Conservation (phyloP, 352 stramenopile species). For the Phytophthora rubi region DNA sequence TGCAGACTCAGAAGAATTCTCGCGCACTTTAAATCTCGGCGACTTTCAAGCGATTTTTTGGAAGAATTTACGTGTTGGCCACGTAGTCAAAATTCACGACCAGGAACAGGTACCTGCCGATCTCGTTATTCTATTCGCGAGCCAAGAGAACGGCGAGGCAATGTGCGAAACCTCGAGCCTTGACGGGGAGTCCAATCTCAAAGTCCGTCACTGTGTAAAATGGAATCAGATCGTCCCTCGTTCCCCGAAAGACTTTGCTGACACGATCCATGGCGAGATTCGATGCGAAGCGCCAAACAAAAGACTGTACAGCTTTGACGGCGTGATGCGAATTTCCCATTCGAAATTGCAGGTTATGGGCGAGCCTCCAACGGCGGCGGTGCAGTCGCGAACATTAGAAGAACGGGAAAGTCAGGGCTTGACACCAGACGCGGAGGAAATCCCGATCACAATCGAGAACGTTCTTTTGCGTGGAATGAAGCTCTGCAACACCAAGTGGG, state of each 20-base stretch:
- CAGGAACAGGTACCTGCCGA: slow-evolving; percentile 92
- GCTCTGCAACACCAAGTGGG: slow-evolving; percentile 86
- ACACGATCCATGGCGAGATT: slow-evolving; percentile 62
- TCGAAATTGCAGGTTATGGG: slow-evolving; percentile 26
- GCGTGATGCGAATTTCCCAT: slow-evolving; percentile 55
- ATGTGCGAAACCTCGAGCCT: slow-evolving; percentile 88
- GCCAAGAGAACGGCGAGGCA: slow-evolving; percentile 65
- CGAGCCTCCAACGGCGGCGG: not conserved
- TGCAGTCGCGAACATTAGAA: slow-evolving; percentile 4
- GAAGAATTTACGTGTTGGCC: slow-evolving; percentile 87
- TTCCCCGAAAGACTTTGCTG: slow-evolving; percentile 55
- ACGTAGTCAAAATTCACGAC: slow-evolving; percentile 90
- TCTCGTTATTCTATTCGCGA: slow-evolving; percentile 90
- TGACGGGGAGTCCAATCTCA: slow-evolving; percentile 86
- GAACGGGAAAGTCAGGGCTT: not conserved
- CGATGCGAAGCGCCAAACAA: slow-evolving; percentile 84
- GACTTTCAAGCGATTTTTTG: slow-evolving; percentile 77
- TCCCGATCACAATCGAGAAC: slow-evolving; percentile 82
- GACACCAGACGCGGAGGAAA: slow-evolving; percentile 51
- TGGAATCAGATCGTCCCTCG: slow-evolving; percentile 57
- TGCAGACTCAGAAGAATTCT: slow-evolving; percentile 3
- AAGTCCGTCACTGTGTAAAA: slow-evolving; percentile 71
- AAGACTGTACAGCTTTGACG: slow-evolving; percentile 83
- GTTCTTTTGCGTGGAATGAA: slow-evolving; percentile 84
- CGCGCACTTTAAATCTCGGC: slow-evolving; percentile 20